A percentile compares a stretch with the other conserved stretches of the same genome.
These are phyloP conservation scores for Barnettozyma botsteinii DNA, from an alignment of 805 yeast genomes.

Conservation along the genomic window DNA sequence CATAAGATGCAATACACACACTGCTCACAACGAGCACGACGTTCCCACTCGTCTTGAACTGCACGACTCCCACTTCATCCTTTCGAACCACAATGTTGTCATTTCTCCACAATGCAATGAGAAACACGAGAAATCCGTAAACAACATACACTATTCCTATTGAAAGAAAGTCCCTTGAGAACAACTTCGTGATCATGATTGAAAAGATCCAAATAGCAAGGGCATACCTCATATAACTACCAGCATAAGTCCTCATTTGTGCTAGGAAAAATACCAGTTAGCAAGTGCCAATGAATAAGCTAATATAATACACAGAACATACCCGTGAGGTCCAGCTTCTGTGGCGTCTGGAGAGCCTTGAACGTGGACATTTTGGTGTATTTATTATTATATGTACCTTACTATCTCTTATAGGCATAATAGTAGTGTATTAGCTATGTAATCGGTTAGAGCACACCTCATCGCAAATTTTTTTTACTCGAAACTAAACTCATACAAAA, in stretches of 20 bases:
- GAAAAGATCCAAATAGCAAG: constrained; percentile 61
- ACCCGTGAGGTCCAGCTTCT: constrained; percentile 1
- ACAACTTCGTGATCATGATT: constrained; percentile 56
- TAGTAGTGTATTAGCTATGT: no score
- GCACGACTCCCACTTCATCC: constrained; percentile 32
- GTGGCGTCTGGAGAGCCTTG: not conserved
- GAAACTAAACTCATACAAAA: no score
- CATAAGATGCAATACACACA: constrained; percentile 46
- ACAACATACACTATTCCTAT: constrained; percentile 61
- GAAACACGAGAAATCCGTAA: constrained; percentile 45
- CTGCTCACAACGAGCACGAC: constrained; percentile 46
- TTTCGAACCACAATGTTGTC: not conserved
- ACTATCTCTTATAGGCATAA: no score
- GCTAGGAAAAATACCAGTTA: constrained; percentile 34
- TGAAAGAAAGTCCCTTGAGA: constrained; percentile 56
- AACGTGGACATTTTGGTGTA: not conserved
- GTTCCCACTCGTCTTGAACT: constrained; percentile 56
- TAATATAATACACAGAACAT: not conserved
- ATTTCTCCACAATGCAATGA: constrained; percentile 31
- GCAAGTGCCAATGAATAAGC: not conserved
- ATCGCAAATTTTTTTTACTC: constrained; percentile 2
- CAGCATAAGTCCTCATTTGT: constrained; percentile 79
- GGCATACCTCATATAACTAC: constrained; percentile 73
- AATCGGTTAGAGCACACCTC: not conserved
- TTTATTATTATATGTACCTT: no score